Evolutionary conservation across 192 early-diverging fungal genomes (phyloP).

Genomic region (Backusella sp.): DNA sequence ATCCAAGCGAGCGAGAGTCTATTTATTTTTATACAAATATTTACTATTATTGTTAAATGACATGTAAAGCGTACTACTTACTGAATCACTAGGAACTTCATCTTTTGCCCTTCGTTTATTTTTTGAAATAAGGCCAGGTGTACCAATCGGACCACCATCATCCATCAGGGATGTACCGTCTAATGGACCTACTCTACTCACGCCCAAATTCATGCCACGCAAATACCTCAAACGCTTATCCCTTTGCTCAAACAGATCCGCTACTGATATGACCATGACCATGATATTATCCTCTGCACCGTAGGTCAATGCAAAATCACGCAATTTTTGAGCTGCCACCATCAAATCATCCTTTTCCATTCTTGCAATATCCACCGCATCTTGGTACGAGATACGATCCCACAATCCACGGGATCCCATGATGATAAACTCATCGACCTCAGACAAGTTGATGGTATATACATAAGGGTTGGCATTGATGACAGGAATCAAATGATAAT

Average conservation of each 20-base stretch:
- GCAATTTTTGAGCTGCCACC: conserved; percentile 74
- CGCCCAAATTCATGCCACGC: conserved; percentile 38
- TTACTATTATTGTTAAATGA: neutral
- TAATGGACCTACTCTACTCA: conserved; percentile 28
- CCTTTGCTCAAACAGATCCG: conserved; percentile 64
- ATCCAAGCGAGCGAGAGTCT: conserved; percentile 59
- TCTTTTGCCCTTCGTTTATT: conserved; percentile 42
- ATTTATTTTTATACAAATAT: neutral
- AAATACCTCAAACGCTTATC: conserved; percentile 25
- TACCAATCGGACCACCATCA: neutral
- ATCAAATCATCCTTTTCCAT: conserved; percentile 73
- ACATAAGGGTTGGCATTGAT: conserved; percentile 86
- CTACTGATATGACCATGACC: conserved; percentile 88
- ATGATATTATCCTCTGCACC: conserved; percentile 74
- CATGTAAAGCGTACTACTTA: neutral
- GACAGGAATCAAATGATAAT: conserved; percentile 76
- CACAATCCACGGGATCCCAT: conserved; percentile 72
- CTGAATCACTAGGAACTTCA: conserved; percentile 48
- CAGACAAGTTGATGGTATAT: conserved; percentile 64
- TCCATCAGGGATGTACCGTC: conserved; percentile 16
- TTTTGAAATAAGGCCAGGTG: conserved; percentile 16
- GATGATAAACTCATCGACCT: conserved; percentile 80
- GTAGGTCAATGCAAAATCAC: conserved; percentile 84
- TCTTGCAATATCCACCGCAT: conserved; percentile 82
- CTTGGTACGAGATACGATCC: conserved; percentile 78